Conservation (phyloP, 2,329 filamentous ascomycete species). For the Colletotrichum plurivorum region DNA sequence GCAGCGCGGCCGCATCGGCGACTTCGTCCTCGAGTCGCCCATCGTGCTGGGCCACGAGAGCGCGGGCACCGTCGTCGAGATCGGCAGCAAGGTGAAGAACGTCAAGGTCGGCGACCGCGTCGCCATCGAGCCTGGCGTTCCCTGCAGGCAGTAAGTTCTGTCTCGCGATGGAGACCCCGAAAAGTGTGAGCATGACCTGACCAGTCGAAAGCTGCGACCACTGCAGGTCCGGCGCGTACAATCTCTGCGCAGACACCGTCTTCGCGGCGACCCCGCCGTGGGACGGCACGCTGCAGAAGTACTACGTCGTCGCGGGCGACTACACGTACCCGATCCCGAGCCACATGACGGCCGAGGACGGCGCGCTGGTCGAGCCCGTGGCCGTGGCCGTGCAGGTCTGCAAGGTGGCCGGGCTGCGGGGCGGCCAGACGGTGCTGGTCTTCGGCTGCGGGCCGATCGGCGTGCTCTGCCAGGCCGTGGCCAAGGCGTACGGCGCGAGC, state of each 20-base stretch:
- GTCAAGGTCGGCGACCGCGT: constrained; percentile 60
- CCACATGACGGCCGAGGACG: constrained; percentile 63
- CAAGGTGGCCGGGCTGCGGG: constrained; percentile 55
- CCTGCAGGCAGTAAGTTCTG: constrained; percentile 48
- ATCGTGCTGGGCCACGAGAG: constrained; percentile 64
- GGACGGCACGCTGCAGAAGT: constrained; percentile 64
- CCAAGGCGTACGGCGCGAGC: constrained; percentile 60
- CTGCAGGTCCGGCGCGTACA: constrained; percentile 58
- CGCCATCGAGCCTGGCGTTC: constrained; percentile 63
- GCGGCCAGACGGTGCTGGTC: constrained; percentile 60
- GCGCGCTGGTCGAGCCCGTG: constrained; percentile 66
- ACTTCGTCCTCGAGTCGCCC: constrained; percentile 59
- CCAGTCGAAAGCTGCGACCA: constrained; percentile 53
- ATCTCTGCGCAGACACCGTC: constrained; percentile 58
- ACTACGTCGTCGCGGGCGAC: constrained; percentile 61
- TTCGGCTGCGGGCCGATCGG: constrained; percentile 67
- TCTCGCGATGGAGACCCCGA: neutral
- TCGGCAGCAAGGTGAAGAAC: constrained; percentile 57
- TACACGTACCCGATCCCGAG: constrained; percentile 62
- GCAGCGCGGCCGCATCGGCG: constrained; percentile 61
- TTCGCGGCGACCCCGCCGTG: constrained; percentile 66
- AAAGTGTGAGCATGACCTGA: neutral
- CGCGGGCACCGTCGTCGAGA: constrained; percentile 56
- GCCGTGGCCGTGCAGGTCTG: constrained; percentile 65
- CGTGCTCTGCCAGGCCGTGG: constrained; percentile 60